A percentile compares a stretch with the other conserved stretches of the same genome.
Evolutionary conservation across 2,329 filamentous ascomycete species (phyloP).

Genomic region (Colletotrichum siamense): DNA sequence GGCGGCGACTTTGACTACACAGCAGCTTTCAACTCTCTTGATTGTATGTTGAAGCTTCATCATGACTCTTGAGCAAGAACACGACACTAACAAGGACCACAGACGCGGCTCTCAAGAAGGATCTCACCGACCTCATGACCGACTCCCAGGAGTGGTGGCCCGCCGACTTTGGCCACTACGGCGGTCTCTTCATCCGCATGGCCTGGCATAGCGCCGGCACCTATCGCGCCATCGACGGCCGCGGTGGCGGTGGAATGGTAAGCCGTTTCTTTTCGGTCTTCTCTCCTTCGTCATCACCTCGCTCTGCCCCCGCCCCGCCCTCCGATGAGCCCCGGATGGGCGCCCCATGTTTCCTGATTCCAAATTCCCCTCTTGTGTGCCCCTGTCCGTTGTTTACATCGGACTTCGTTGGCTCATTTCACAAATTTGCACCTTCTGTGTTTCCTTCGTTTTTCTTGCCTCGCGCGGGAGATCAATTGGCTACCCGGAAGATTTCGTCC

Average conservation of each 20-base stretch:
- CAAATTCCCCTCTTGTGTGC: neutral
- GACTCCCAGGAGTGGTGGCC: conserved; percentile 85
- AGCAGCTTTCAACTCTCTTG: conserved; percentile 73
- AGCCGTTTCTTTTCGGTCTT: neutral
- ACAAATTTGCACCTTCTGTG: neutral
- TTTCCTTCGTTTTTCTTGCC: neutral
- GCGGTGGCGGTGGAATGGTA: conserved; percentile 71
- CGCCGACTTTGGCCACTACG: conserved; percentile 82
- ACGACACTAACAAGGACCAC: neutral
- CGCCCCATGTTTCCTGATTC: neutral
- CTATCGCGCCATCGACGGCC: conserved; percentile 77
- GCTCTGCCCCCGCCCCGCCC: neutral
- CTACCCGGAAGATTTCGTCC: neutral
- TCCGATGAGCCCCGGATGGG: neutral
- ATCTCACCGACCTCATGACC: conserved; percentile 74
- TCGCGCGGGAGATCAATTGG: neutral
- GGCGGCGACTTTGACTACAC: conserved; percentile 74
- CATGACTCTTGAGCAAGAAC: neutral
- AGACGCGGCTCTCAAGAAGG: conserved; percentile 73
- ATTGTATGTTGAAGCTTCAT: conserved; percentile 44
- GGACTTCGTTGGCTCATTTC: neutral
- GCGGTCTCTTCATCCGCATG: conserved; percentile 81
- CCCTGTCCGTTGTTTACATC: neutral
- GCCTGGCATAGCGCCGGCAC: conserved; percentile 83
- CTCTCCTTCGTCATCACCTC: neutral